phyloP scores from a whole-genome alignment of 768 basidiomycete genomes.

The Pleurotus citrinopileatus region DNA sequence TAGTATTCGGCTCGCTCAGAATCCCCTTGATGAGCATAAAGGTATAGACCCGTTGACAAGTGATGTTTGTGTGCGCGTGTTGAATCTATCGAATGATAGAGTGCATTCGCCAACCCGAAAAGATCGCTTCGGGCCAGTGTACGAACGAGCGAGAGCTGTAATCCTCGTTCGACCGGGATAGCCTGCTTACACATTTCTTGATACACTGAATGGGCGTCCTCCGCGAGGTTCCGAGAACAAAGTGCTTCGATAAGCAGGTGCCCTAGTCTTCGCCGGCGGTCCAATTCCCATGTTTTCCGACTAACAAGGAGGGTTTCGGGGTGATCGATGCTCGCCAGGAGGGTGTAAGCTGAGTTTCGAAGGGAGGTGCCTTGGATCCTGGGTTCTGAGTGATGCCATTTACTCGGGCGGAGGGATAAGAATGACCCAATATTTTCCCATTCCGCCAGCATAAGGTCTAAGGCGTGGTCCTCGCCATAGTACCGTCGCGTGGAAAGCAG shows the following conservation, averaged over 20 bases:
- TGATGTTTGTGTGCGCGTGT: conserved; percentile 18
- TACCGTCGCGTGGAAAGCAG: conserved; percentile 31
- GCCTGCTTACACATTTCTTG: conserved; percentile 35
- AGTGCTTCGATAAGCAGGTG: conserved; percentile 41
- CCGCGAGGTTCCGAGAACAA: conserved; percentile 25
- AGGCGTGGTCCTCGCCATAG: conserved; percentile 26
- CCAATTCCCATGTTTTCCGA: conserved; percentile 20
- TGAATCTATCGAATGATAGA: conserved; percentile 32
- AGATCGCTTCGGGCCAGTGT: conserved; percentile 36
- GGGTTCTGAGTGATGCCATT: not conserved
- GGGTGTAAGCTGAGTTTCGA: conserved; percentile 13
- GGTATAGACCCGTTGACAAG: conserved; percentile 45
- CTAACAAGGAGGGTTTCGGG: conserved; percentile 24
- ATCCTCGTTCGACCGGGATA: conserved; percentile 23
- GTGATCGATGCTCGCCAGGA: conserved; percentile 25
- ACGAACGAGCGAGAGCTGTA: conserved; percentile 36
- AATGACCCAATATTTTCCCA: conserved; percentile 30
- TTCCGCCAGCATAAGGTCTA: conserved; percentile 38
- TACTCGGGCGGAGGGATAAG: conserved; percentile 8
- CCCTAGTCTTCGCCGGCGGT: conserved; percentile 28
- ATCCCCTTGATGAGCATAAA: conserved; percentile 54
- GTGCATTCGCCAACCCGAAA: conserved; percentile 40
- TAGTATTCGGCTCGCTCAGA: conserved; percentile 37
- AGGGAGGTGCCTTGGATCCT: conserved; percentile 9
- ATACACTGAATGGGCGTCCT: conserved; percentile 38